These are phyloP conservation scores for Leccinum incarnatum DNA, from an alignment of 768 basidiomycete species.

Conservation along the genomic window DNA sequence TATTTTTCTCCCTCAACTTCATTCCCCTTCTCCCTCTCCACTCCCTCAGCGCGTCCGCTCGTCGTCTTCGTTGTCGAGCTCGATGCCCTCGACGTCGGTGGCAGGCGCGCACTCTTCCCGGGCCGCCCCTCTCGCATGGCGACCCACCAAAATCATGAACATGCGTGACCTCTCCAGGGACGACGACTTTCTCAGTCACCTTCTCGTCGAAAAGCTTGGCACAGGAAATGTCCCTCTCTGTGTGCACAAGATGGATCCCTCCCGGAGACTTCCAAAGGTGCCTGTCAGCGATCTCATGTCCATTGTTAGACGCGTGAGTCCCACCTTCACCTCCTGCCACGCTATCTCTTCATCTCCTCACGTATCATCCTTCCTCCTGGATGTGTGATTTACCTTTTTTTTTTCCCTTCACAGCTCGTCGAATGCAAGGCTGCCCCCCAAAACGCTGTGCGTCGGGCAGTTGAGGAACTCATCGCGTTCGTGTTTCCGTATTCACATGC, in stretches of 20 bases:
- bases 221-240: slow-evolving; percentile 75
- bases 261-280: slow-evolving; percentile 74
- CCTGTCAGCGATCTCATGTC: slow-evolving; percentile 63
- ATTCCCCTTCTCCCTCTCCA: slow-evolving; percentile 7
- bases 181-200: slow-evolving; percentile 87
- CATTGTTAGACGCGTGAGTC: slow-evolving; percentile 74
- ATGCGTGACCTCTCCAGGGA: slow-evolving; percentile 87
- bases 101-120: slow-evolving; percentile 23
- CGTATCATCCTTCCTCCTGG: slow-evolving; percentile 19
- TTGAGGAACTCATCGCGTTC: slow-evolving; percentile 75
- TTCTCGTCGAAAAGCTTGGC: slow-evolving; percentile 86
- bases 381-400: slow-evolving; percentile 15
- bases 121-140: slow-evolving; percentile 51
- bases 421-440: slow-evolving; percentile 51
- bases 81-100: slow-evolving; percentile 33
- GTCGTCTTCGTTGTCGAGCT: slow-evolving; percentile 25
- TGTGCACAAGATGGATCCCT: slow-evolving; percentile 88
- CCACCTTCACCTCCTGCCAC: slow-evolving; percentile 21
- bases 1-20: slow-evolving; percentile 1
- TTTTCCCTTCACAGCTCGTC: slow-evolving; percentile 49
- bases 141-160: slow-evolving; percentile 86
- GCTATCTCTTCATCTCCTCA: slow-evolving; percentile 28
- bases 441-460: slow-evolving; percentile 64
- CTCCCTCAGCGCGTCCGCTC: slow-evolving; percentile 17
- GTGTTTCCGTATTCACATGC: slow-evolving; percentile 33